Evolutionary conservation across 306 rosid genomes (phyloP).

Genomic region (Vigna nakashimae): DNA sequence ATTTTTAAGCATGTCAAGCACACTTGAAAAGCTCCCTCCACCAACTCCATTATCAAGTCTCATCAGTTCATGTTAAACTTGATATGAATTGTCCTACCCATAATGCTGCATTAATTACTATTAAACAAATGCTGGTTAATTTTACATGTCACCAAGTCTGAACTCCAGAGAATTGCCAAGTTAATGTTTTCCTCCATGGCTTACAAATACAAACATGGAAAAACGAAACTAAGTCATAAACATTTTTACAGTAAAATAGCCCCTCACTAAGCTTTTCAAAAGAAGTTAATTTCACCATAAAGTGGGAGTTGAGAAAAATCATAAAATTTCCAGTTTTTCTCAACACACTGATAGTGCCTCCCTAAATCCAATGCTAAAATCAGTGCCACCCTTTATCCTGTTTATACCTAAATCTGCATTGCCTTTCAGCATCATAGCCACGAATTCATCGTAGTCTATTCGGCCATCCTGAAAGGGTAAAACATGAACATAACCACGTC

Average conservation of each 20-base stretch:
- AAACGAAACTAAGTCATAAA: not conserved
- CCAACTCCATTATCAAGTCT: constrained; percentile 41
- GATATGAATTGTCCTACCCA: constrained; percentile 31
- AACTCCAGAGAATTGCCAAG: constrained; percentile 20
- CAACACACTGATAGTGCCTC: constrained; percentile 58
- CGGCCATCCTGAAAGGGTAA: constrained; percentile 72
- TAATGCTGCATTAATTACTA: constrained; percentile 33
- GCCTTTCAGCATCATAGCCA: constrained; percentile 82
- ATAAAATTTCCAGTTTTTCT: not conserved
- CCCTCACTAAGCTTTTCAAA: constrained; percentile 7
- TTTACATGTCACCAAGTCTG: constrained; percentile 32
- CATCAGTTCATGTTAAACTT: constrained; percentile 31
- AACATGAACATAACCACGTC: constrained; percentile 29
- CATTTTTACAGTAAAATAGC: constrained; percentile 24
- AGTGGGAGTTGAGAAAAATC: constrained; percentile 1
- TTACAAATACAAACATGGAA: constrained; percentile 17
- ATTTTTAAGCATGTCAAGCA: constrained; percentile 29
- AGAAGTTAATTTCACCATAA: constrained; percentile 2
- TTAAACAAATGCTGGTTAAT: constrained; percentile 25
- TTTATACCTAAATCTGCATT: constrained; percentile 64
- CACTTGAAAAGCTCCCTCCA: constrained; percentile 34
- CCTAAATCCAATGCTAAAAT: constrained; percentile 66
- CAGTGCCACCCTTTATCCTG: constrained; percentile 48
- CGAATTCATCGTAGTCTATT: constrained; percentile 91
- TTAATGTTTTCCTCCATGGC: constrained; percentile 28